Evolutionary conservation across 305 asterid species (phyloP), one percentile per base, ranked within the genome.

Genomic region (Rubia peregrina): DNA sequence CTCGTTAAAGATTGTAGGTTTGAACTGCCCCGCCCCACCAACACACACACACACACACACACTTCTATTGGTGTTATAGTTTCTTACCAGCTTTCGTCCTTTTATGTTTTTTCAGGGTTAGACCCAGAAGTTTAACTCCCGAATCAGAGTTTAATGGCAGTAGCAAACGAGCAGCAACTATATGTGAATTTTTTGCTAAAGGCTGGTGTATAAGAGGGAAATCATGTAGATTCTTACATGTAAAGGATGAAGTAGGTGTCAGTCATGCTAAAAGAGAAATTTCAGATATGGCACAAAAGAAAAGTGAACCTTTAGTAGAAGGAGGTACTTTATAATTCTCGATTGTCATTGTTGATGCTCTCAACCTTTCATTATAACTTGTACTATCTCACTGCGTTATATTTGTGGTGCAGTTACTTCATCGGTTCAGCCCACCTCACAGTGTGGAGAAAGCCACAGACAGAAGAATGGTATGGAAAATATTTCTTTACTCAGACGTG

Each of bases 121-220:
- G 89, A 80, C 76, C 76, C 60, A 86, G 89, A 80, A 88, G 87
- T 77, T 80, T 75, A 59, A 78, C 88, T 77, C 77, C 87, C 73
- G 82, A 73, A 70, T 73, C 78, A 40, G 84, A 83, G 71, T 67
- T 68, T 78, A 83, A 70, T 60, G 82, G 79, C 16, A 84, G 71
- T 48, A 85, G 76, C 74, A 91, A 91, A 85, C 83, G 89, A 75
- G 70, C 76, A 59, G 89, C 82, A 77, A 80, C 84, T 71, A 74
- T 78, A 51, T 95, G 98, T 69, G 88, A 86, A 44, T 95, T 86
- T 79, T 85, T 88, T 74, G 84, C 92, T 65, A 87, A 83, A 80
- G 99, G 99, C 48, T 95, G 98, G 98, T 95, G 99, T 82, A 86
- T 91, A 78, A 87, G 82, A 82, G 98, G 97, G 70, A 85, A 63